Evolutionary conservation across 148 eudicot genomes (phyloP).

Genomic region (Chenopodium suecicum): DNA sequence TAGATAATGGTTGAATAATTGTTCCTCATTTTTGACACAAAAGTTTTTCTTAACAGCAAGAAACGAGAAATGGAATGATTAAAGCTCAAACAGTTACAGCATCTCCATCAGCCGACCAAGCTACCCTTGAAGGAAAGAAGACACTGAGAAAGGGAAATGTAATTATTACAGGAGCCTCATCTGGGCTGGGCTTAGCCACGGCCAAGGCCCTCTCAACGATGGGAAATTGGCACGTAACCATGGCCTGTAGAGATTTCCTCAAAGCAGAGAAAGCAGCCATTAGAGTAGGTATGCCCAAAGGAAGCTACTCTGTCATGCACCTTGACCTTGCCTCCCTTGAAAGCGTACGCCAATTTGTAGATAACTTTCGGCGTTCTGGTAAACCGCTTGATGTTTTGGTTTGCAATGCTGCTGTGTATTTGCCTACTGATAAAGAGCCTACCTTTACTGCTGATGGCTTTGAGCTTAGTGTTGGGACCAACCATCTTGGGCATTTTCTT

Average conservation of each 20-base stretch:
- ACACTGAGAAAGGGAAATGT: conserved; percentile 77
- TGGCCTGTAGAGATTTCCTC: conserved; percentile 92
- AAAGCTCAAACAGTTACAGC: conserved; percentile 57
- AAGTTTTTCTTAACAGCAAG: conserved; percentile 22
- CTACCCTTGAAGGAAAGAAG: conserved; percentile 52
- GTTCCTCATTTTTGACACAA: not conserved
- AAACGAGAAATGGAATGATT: conserved; percentile 31
- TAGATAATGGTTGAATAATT: not conserved
- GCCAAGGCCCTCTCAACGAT: conserved; percentile 72
- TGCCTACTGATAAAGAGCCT: conserved; percentile 43
- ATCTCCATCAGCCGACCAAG: conserved; percentile 49
- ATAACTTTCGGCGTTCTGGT: conserved; percentile 57
- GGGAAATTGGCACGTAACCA: conserved; percentile 80
- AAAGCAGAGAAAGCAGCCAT: conserved; percentile 93
- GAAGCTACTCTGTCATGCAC: conserved; percentile 70
- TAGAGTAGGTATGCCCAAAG: conserved; percentile 66
- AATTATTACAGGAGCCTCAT: conserved; percentile 92
- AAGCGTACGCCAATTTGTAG: conserved; percentile 77
- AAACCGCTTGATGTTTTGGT: conserved; percentile 74
- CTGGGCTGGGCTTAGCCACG: conserved; percentile 90
- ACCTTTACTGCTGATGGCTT: conserved; percentile 44
- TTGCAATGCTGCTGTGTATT: conserved; percentile 67
- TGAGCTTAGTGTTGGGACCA: conserved; percentile 52
- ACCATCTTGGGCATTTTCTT: conserved; percentile 50
- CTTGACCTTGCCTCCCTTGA: conserved; percentile 57